phyloP scores from a whole-genome alignment of 441 rosid genomes.

The Kokia cookei region DNA sequence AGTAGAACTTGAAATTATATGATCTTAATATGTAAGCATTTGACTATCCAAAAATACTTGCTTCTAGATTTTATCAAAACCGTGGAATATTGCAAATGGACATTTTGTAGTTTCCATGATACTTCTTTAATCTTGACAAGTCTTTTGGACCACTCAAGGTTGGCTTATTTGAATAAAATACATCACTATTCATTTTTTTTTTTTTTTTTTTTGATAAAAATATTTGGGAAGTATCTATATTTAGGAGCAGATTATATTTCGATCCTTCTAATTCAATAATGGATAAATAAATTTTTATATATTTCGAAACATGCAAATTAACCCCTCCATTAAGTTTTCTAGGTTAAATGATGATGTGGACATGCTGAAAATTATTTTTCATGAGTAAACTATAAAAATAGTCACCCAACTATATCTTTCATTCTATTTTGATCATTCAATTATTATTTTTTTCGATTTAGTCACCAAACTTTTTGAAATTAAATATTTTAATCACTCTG shows the following conservation, averaged over 20 bases:
- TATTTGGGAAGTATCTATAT: rapidly evolving
- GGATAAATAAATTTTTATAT: no score
- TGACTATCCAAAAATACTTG: neutral
- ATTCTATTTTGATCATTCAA: no score
- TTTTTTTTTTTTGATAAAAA: neutral
- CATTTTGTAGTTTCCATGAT: neutral
- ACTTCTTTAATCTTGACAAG: neutral
- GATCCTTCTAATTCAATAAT: rapidly evolving
- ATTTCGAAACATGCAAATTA: no score
- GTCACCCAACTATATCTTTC: rapidly evolving
- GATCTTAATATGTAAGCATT: neutral
- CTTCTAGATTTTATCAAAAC: neutral
- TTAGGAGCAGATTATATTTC: no score
- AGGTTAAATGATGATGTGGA: no score
- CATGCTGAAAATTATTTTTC: no score
- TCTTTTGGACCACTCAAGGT: neutral
- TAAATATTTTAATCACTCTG: no score
- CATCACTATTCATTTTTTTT: neutral
- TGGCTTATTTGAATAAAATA: neutral
- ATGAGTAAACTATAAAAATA: no score
- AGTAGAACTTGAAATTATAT: no score
- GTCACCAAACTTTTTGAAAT: no score
- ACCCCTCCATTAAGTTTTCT: no score
- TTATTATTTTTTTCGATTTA: no score
- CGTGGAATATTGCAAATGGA: neutral